These are phyloP conservation scores for Xanthoconium purpureum DNA, from an alignment of 768 basidiomycete species.

Conservation along the genomic window DNA sequence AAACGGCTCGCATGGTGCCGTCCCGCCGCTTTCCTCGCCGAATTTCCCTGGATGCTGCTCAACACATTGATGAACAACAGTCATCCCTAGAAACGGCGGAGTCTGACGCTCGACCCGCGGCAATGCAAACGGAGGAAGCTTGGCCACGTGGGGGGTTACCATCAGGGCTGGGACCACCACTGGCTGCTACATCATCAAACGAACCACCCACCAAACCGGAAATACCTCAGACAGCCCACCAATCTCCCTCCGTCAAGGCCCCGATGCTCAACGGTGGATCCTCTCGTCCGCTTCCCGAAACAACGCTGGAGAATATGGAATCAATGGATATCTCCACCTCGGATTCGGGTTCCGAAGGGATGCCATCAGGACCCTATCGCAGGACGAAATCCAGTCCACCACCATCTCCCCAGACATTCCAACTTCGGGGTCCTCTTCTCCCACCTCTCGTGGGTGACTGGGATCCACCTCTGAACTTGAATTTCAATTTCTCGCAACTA, in stretches of 20 bases:
- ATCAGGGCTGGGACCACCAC: neutral
- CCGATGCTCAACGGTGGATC: neutral
- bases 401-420: neutral
- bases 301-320: neutral
- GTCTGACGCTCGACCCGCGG: neutral
- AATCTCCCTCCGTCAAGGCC: neutral
- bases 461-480: conserved; percentile 16
- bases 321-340: conserved; percentile 1
- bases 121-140: neutral
- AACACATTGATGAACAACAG: conserved; percentile 1
- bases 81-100: neutral
- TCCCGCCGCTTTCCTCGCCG: conserved; percentile 23
- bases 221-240: neutral
- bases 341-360: neutral
- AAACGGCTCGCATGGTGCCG: conserved; percentile 28
- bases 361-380: neutral
- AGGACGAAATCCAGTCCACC: neutral
- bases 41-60: neutral
- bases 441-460: conserved; percentile 9
- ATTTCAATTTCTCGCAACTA: conserved; percentile 13
- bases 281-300: neutral
- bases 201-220: neutral
- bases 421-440: conserved; percentile 5
- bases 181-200: neutral
- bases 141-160: neutral